A percentile compares a stretch with the other conserved stretches of the same genome.
Conservation (phyloP, 2,329 filamentous ascomycete species). For the Trichoderma sp. region DNA sequence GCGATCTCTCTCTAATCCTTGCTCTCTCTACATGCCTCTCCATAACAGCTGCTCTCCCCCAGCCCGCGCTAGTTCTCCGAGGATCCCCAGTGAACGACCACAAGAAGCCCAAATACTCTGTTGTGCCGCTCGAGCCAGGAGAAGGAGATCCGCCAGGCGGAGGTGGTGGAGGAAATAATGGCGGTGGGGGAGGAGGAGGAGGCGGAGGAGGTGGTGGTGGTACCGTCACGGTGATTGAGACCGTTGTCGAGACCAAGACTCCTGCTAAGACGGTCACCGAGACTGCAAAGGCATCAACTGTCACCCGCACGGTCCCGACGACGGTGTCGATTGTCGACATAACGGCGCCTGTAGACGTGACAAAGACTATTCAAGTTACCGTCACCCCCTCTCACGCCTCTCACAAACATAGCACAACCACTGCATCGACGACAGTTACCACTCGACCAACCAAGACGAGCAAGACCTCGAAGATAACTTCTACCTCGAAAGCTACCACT, state of each 20-base stretch:
- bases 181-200: constrained; percentile 16
- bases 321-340: constrained; percentile 35
- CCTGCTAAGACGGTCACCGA: constrained; percentile 30
- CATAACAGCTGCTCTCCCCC: constrained; percentile 31
- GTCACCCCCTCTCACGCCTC: constrained; percentile 29
- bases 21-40: constrained; percentile 31
- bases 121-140: constrained; percentile 38
- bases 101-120: constrained; percentile 37
- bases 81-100: constrained; percentile 19
- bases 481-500: constrained; percentile 5
- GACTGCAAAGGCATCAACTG: constrained; percentile 28
- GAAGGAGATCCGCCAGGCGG: constrained; percentile 25
- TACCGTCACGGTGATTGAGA: constrained; percentile 36
- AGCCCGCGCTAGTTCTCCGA: constrained; percentile 26
- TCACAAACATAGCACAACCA: neutral
- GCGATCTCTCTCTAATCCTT: constrained; percentile 29
- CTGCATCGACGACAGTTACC: neutral
- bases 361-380: constrained; percentile 27
- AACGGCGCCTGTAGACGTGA: constrained; percentile 21
- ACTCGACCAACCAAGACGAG: neutral
- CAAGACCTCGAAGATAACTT: neutral
- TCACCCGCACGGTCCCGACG: constrained; percentile 29
- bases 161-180: constrained; percentile 19
- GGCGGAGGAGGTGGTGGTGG: constrained; percentile 20
- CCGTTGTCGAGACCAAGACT: constrained; percentile 31